Percentiles rank a stretch among this genome's conserved stretches.
Conservation (phyloP, 192 early-diverging fungal species). For the Entrophospora sp. region DNA sequence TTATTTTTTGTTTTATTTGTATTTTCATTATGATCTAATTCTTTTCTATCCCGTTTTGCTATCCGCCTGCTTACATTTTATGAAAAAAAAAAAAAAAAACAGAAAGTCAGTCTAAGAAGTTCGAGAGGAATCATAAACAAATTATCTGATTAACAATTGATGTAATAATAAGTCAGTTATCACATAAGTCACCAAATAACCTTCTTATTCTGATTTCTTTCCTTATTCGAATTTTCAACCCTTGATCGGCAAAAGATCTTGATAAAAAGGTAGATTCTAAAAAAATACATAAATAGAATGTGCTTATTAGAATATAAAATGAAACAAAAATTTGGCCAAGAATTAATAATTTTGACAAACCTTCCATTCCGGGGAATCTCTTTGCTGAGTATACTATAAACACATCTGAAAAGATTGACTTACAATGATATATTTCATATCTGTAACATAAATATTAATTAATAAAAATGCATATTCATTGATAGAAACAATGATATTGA, state of each 20-base stretch:
- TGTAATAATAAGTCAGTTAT: background rate
- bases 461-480: background rate
- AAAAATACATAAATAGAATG: background rate
- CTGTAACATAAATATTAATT: conserved; percentile 20
- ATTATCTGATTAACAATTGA: background rate
- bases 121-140: background rate
- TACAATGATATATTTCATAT: conserved; percentile 80
- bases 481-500: background rate
- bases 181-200: conserved; percentile 14
- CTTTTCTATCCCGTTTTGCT: background rate
- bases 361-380: conserved; percentile 94
- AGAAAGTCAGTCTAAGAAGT: background rate
- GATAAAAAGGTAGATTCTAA: conserved; percentile 80
- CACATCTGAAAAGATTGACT: conserved; percentile 73
- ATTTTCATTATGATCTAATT: background rate
- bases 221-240: conserved; percentile 87
- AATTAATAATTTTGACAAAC: conserved; percentile 22
- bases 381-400: conserved; percentile 90
- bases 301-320: background rate
- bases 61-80: background rate
- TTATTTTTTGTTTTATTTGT: background rate
- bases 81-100: background rate
- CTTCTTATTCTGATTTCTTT: conserved; percentile 64
- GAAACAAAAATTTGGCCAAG: background rate
- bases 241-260: conserved; percentile 91